Conservation (phyloP, 164 flowering plant species). For the Platanus orientalis region DNA sequence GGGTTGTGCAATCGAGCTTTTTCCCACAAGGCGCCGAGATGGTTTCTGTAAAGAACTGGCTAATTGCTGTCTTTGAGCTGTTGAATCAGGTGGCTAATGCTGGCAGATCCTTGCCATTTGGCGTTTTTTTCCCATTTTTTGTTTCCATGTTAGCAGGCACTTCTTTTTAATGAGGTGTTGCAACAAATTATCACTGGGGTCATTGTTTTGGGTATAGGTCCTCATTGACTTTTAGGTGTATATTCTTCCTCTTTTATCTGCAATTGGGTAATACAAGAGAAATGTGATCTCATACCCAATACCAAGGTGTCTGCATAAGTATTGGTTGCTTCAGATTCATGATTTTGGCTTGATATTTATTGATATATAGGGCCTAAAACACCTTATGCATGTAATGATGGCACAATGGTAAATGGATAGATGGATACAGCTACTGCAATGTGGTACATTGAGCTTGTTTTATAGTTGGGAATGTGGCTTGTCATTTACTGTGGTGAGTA, state of each 20-base stretch:
- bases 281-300: not conserved
- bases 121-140: not conserved
- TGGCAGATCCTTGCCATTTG: not conserved
- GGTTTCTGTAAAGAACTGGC: constrained; percentile 2
- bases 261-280: not conserved
- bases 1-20: not conserved
- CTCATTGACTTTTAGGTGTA: constrained; percentile 4
- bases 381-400: not conserved
- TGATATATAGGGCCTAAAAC: constrained; percentile 6
- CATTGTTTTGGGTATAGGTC: constrained; percentile 6
- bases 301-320: not conserved
- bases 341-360: constrained; percentile 11
- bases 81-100: not conserved
- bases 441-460: constrained; percentile 12
- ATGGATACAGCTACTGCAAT: constrained; percentile 5
- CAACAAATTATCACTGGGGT: constrained; percentile 3
- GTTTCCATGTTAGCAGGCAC: not conserved
- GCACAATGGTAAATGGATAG: not conserved
- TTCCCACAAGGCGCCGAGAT: not conserved
- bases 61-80: not conserved
- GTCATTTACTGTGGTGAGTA: constrained; percentile 4
- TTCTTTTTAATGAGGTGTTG: constrained; percentile 8
- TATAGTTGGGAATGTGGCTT: constrained; percentile 3
- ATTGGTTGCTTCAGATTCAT: constrained; percentile 17
- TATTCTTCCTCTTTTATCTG: constrained; percentile 4